Conservation (phyloP, 2,329 filamentous ascomycete species). For the Chrysosporium keratinophilum region DNA sequence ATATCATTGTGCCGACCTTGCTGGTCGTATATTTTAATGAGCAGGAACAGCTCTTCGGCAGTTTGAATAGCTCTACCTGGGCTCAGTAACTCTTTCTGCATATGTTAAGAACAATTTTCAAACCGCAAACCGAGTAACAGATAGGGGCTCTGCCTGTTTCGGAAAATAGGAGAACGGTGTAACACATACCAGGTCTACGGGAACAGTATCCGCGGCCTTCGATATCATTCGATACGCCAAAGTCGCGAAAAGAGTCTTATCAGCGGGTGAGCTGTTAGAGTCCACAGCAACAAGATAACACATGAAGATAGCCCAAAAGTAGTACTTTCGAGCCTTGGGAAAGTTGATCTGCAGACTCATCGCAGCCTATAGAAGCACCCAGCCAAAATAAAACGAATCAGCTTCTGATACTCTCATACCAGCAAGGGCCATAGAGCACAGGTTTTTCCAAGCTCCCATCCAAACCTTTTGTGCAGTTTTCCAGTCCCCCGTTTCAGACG, state of each 20-base stretch:
- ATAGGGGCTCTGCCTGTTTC: not conserved
- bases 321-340: conserved; percentile 38
- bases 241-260: conserved; percentile 40
- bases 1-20: conserved; percentile 34
- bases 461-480: conserved; percentile 42
- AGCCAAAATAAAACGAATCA: conserved; percentile 16
- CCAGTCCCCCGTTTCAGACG: conserved; percentile 36
- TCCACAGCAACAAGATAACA: conserved; percentile 35
- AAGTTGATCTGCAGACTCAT: conserved; percentile 43
- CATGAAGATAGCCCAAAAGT: conserved; percentile 42
- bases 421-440: too few relatives aligned
- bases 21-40: conserved; percentile 36
- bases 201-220: conserved; percentile 38
- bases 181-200: conserved; percentile 32
- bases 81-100: conserved; percentile 34
- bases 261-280: conserved; percentile 29
- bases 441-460: not conserved
- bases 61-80: conserved; percentile 37
- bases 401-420: conserved; percentile 9
- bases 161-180: conserved; percentile 14
- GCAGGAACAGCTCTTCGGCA: conserved; percentile 38
- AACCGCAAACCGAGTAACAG: not conserved
- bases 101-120: conserved; percentile 9
- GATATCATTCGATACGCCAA: conserved; percentile 42
- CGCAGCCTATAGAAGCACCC: conserved; percentile 31